Base-by-base conservation (phyloP, 176 grass and related monocot genomes). In the Coix lacrymajobi region DNA sequence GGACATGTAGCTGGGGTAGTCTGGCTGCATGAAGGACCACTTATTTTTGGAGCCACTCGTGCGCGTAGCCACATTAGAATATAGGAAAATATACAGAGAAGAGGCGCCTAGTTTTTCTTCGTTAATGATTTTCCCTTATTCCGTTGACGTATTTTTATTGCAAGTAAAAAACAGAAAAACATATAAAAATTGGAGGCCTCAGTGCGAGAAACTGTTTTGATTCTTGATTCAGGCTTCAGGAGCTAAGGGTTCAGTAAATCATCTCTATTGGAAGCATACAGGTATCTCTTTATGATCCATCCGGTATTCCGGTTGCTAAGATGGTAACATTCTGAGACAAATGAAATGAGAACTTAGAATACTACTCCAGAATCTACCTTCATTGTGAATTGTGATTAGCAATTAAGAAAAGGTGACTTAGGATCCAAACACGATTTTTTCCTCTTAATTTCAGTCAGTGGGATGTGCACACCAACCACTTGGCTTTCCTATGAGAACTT, bases 1-100 rank as follows among this genome's bases (percentile, higher is more conserved):
- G 54, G 44, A 6, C 11, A 81, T 75, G 71, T 4, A 32, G 37
- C 11, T 70, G 30, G 56, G 87, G 5, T 80, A 28, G 31, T 41
- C 14, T 11, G 11, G 51, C 28, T 43, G 28, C 77, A 51, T 11
- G 9, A 78, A 44, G 88, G 88, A 78, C 88, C 78, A 89, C 83
- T 9, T n/a, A 10, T 13, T 65, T 81, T 80, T 66, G 78, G 45
- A 77, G 64, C 83, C 71, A 85, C 78, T 64, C 3, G 9, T 80
- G 69, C 0, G 51, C 48, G 69, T 45, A n/a, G 22, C 67, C 22
- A 41, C n/a, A 30, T 41, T 58, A 19, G 7, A 69, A 64, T 56
- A 10, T 20, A 16, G 14, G 0, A 39, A 72, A 78, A 65, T 68
- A 19, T 68, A 60, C n/a, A 49, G 9, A 87, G n/a, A 36, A 11